These are phyloP conservation scores for Peronospora belbahrii DNA, from an alignment of 352 stramenopile species.

Conservation along the genomic window DNA sequence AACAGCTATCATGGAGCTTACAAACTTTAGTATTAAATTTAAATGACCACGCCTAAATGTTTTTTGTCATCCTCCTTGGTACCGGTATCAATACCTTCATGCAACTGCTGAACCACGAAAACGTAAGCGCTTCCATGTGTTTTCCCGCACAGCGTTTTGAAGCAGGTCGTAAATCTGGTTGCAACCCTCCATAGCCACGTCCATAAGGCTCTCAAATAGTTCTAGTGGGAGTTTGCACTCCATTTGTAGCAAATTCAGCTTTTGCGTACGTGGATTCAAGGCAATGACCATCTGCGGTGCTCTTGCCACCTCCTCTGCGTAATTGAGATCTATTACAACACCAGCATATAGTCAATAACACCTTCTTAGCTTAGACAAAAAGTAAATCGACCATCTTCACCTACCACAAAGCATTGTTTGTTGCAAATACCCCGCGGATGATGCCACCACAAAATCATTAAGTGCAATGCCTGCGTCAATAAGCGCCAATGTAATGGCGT, in stretches of 20 bases:
- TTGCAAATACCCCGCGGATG: slow-evolving; percentile 85
- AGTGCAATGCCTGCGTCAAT: slow-evolving; percentile 89
- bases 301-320: slow-evolving; percentile 82
- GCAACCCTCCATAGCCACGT: slow-evolving; percentile 67
- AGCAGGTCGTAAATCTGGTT: slow-evolving; percentile 82
- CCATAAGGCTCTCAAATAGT: slow-evolving; percentile 84
- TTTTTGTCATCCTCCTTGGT: not conserved
- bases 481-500: slow-evolving; percentile 85
- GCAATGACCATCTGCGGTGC: slow-evolving; percentile 84
- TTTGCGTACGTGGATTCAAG: slow-evolving; percentile 81
- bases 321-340: slow-evolving; percentile 74
- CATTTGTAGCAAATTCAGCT: slow-evolving; percentile 86
- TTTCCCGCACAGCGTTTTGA: slow-evolving; percentile 79
- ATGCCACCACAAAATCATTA: slow-evolving; percentile 88
- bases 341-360: slow-evolving; percentile 2
- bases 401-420: slow-evolving; percentile 79
- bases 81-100: slow-evolving; percentile 7
- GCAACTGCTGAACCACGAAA: slow-evolving; percentile 35
- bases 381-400: slow-evolving; percentile 1
- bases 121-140: slow-evolving; percentile 74
- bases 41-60: not conserved
- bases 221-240: slow-evolving; percentile 86
- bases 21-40: slow-evolving; percentile 17
- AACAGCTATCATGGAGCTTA: slow-evolving; percentile 1
- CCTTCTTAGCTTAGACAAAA: not conserved